Base-by-base conservation (phyloP, 495 filamentous ascomycete genomes). In the Xanthoparmelia taractica region DNA sequence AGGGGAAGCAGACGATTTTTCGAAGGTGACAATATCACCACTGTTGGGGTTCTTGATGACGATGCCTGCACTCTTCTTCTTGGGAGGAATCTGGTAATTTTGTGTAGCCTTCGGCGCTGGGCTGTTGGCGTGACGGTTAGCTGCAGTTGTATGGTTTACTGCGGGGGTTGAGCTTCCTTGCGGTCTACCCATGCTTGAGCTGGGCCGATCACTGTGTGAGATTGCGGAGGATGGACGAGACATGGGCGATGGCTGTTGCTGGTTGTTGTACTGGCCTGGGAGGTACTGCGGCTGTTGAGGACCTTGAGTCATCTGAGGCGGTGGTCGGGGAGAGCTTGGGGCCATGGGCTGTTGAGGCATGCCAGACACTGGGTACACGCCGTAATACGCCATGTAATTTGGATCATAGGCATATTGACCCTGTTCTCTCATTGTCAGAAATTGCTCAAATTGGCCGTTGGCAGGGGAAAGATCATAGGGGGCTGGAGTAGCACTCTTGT, bases 141-240 rank as follows among this genome's bases (percentile, higher is more conserved):
- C 79, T 57, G 82, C 85, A 55, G 79, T 81, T 43, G 85, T 79
- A 43, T 87, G 84, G 37, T 76, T 80, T 40, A 84, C 71, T 50
- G 81, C 80, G 20, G 87, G 79, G 25, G 87, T 80, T 41, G 82
- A 78, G 52, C 74, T 79, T 50, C 77, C 83, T 67, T 78, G 82
- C 25, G 80, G 80, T 67, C 89, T 89, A 45, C 87, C 83, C 55
- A 92, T 81, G 74, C 89, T 92, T 29, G 92, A 93, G 20, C 82
- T 78, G 13, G 92, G 91, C 60, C 91, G 85, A 67, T 94, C 87
- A 62, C 79, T 79, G 33, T 75, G 71, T 29, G 87, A 92, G 43
- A 92, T 77, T 71, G 94, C 88, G 10, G 92, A 96, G 5, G 89
- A 83, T 57, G 84, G 88, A 68, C 92, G 87, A 11, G 91, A 93